These are phyloP conservation scores for Sanguinoderma infundibulare DNA, from an alignment of 1,284 basidiomycete species.

Conservation along the genomic window DNA sequence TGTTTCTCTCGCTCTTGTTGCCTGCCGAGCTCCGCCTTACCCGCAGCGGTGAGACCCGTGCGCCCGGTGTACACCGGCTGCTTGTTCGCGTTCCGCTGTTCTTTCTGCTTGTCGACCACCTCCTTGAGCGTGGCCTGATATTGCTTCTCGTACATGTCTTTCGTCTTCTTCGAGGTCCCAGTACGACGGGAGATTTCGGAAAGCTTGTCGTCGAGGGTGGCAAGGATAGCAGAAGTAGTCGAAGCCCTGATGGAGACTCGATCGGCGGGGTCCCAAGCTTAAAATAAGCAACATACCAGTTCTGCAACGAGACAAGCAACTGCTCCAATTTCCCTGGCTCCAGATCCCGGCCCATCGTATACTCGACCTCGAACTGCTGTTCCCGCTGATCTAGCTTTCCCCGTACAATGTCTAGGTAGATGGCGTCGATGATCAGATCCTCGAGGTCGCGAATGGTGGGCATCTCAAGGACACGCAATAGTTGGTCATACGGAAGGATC, in stretches of 20 bases:
- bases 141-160: conserved; percentile 44
- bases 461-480: conserved; percentile 73
- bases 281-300: conserved; percentile 63
- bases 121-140: conserved; percentile 60
- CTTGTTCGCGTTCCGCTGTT: conserved; percentile 30
- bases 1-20: conserved; percentile 20
- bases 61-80: conserved; percentile 16
- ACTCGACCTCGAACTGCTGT: conserved; percentile 86
- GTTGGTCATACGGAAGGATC: conserved; percentile 76
- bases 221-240: conserved; percentile 67
- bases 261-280: not conserved
- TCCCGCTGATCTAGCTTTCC: conserved; percentile 93
- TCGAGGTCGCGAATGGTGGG: conserved; percentile 85
- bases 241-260: conserved; percentile 57
- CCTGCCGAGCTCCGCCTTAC: conserved; percentile 23
- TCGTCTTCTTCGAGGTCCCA: conserved; percentile 39
- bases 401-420: conserved; percentile 87
- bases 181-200: conserved; percentile 46
- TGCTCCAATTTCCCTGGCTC: conserved; percentile 66
- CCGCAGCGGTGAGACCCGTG: conserved; percentile 32
- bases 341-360: conserved; percentile 89
- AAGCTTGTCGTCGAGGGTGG: conserved; percentile 62
- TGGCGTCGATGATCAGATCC: conserved; percentile 94
- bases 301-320: conserved; percentile 64
- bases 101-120: conserved; percentile 55